These are phyloP conservation scores for Candida ulmi DNA, from an alignment of 805 yeast genomes.

Conservation along the genomic window DNA sequence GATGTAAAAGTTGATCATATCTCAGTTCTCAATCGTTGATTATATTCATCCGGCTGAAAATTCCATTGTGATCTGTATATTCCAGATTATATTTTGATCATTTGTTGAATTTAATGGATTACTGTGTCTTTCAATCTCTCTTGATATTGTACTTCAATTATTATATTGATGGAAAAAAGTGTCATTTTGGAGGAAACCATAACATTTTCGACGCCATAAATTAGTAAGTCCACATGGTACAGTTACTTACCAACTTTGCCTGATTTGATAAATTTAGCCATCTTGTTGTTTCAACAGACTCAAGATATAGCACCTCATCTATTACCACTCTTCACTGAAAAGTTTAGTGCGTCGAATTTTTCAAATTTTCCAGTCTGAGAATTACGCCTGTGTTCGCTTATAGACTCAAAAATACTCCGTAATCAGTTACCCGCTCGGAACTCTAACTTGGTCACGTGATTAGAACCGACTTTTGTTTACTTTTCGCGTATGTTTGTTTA, in stretches of 20 bases:
- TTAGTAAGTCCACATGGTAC: background rate
- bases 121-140: too few species aligned
- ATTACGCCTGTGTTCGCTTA: conserved; percentile 12
- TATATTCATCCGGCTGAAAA: too few species aligned
- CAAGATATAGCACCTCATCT: background rate
- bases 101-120: too few species aligned
- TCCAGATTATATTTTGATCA: too few species aligned
- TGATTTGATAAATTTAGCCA: conserved; percentile 98
- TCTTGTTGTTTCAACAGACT: conserved; percentile 27
- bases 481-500: background rate
- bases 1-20: too few species aligned
- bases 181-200: too few species aligned
- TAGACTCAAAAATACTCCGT: background rate
- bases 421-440: background rate
- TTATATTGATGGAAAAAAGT: too few species aligned
- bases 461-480: background rate
- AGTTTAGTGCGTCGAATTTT: conserved; percentile 18
- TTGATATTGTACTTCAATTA: too few species aligned
- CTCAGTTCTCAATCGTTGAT: too few species aligned
- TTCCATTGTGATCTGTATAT: too few species aligned
- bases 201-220: too few species aligned
- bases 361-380: conserved; percentile 18
- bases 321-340: conserved; percentile 1
- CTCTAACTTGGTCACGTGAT: too few species aligned
- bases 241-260: conserved; percentile 84